Conservation (phyloP, 1,284 basidiomycete genomes). For the Trametes pubescens region DNA sequence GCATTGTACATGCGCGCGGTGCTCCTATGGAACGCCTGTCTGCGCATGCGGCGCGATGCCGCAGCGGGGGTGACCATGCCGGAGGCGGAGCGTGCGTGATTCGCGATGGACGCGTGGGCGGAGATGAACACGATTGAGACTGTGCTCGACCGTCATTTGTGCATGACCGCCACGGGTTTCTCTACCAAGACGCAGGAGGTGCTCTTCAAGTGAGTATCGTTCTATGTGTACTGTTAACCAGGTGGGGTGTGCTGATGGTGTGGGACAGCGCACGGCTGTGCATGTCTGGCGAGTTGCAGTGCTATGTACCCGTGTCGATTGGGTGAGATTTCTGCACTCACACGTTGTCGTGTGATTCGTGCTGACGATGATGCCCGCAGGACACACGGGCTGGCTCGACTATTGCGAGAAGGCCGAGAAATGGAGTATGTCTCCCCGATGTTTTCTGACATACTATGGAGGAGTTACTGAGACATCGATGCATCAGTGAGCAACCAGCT, state of each 20-base stretch:
- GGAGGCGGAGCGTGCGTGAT: constrained; percentile 61
- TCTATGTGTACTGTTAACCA: not conserved
- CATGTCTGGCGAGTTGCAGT: not conserved
- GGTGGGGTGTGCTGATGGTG: not conserved
- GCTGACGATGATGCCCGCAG: not conserved
- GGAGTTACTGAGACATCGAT: not conserved
- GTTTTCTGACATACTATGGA: not conserved
- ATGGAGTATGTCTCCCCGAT: not conserved
- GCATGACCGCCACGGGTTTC: constrained; percentile 66
- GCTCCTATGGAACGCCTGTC: constrained; percentile 74
- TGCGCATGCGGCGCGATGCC: constrained; percentile 58
- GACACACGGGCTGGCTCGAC: not conserved
- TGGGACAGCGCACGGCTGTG: not conserved
- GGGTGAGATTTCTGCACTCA: not conserved
- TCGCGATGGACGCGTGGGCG: constrained; percentile 72
- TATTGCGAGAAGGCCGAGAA: not conserved
- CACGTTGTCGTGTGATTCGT: not conserved
- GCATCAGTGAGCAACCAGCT: constrained; percentile 59
- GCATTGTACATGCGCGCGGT: constrained; percentile 71
- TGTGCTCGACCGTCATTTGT: constrained; percentile 68
- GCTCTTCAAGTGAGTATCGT: constrained; percentile 68
- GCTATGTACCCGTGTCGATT: not conserved
- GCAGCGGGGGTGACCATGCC: constrained; percentile 35
- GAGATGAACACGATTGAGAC: constrained; percentile 71
- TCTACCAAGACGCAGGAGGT: constrained; percentile 74